Evolutionary conservation across 257 asterid genomes (phyloP).

Genomic region (Catharanthus roseus): DNA sequence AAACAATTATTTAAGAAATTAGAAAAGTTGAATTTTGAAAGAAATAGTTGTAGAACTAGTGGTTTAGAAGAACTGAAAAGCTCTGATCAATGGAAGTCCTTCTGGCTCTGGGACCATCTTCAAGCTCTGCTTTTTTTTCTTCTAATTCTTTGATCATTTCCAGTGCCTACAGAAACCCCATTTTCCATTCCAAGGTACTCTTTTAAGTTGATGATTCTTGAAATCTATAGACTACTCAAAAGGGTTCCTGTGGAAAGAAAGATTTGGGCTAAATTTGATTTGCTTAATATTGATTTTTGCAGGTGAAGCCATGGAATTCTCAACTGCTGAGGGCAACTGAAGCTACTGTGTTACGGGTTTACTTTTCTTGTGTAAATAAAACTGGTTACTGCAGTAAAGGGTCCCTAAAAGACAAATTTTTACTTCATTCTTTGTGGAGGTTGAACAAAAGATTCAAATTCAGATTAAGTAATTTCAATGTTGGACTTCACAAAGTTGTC

Average conservation of each 20-base stretch:
- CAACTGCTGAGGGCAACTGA: constrained; percentile 8
- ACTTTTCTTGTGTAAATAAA: constrained; percentile 10
- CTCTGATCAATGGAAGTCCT: constrained; percentile 46
- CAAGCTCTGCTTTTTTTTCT: constrained; percentile 28
- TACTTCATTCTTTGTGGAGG: constrained; percentile 32
- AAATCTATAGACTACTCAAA: neutral
- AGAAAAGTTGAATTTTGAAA: too few species aligned
- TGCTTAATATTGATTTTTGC: neutral
- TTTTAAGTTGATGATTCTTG: neutral
- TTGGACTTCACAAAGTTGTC: constrained; percentile 27
- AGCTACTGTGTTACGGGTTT: constrained; percentile 9
- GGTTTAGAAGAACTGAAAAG: constrained; percentile 18
- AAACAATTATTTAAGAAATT: too few species aligned
- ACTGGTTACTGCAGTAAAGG: constrained; percentile 5
- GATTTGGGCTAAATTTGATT: neutral
- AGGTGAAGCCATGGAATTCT: constrained; percentile 24
- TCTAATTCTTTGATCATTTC: constrained; percentile 21
- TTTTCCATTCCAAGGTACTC: constrained; percentile 32
- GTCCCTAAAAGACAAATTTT: constrained; percentile 19
- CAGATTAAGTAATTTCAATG: constrained; percentile 26
- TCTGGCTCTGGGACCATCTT: constrained; percentile 34
- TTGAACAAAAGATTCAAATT: constrained; percentile 27
- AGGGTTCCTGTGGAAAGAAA: constrained; percentile 14
- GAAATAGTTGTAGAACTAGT: too few species aligned
- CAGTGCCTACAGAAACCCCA: constrained; percentile 21